Evolutionary conservation across 306 rosid species (phyloP), one percentile per base, ranked within the genome.

Genomic region (Quercus alba): DNA sequence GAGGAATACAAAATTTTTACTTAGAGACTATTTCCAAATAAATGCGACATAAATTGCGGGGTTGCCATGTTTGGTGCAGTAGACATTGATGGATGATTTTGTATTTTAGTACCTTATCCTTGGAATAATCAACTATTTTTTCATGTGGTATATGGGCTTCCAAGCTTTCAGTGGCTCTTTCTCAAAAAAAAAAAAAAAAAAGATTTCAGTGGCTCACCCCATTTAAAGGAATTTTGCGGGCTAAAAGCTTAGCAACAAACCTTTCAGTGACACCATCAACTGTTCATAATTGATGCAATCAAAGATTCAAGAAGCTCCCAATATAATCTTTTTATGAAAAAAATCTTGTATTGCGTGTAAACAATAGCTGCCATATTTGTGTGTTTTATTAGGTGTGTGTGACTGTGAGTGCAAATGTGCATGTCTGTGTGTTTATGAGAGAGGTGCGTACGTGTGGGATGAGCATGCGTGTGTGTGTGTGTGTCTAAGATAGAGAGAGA

Each of bases 1-100:
- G 51, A 17, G 72, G 20, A 28, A 28, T 44, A 72, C 49, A 25
- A 21, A 51, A 23, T 56, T 49, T 49, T 49, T 49, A 13, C 54
- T 49, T 10, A 12, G 54, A 49, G 54, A 51, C 54, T 10, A 44
- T 75, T 72, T 84, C 58, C 56, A 69, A 75, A 77, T 80, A 70
- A 74, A 71, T 74, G 76, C 72, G 56, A 69, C 30, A 35, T 52
- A 56, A 19, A 56, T 54, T 66, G 80, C 78, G 86, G 80, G 85
- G 82, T 62, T 66, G 74, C 58, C 10, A 30, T 78, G 64, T 78
- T 62, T 69, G 74, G 56, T 76, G 72, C 18, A 49, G 75, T 28
- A 38, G 82, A 72, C 73, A 74, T 4, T 77, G 81, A 86, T 76
- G 56, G 81, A 56, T 76, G 68, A 25, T 55, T 74, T 83, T 86